Conservation (phyloP, 345 rosid genomes). For the Sapria himalayana region DNA sequence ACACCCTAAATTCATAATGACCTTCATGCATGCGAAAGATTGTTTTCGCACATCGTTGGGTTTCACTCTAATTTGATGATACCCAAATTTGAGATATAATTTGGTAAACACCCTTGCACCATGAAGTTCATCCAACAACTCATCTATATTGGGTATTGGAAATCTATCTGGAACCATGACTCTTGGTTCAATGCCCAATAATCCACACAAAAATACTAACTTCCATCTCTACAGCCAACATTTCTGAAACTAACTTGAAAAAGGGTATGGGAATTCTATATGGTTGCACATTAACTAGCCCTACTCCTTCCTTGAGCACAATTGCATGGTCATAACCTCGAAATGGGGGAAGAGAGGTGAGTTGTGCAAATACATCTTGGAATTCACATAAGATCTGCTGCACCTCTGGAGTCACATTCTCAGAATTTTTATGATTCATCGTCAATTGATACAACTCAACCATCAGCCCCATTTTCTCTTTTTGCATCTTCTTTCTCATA, state of each 20-base stretch:
- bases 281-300: neutral
- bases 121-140: no score
- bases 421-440: no score
- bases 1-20: no score
- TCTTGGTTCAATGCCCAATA: neutral
- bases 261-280: neutral
- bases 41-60: no score
- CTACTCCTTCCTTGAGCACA: neutral
- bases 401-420: neutral
- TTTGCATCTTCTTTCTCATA: neutral
- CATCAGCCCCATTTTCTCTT: neutral
- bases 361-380: no score
- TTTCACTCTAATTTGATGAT: no score
- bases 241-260: neutral
- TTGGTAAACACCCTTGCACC: neutral
- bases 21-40: no score
- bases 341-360: neutral
- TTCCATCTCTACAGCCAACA: neutral
- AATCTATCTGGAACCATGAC: neutral
- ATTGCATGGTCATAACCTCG: neutral
- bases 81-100: no score
- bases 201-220: no score
- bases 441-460: neutral
- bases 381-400: neutral
- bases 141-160: no score